Percentiles rank a stretch among this genome's conserved stretches.
Evolutionary conservation across 108 stramenopile genomes (phyloP).

Genomic region (Tribonema minus): DNA sequence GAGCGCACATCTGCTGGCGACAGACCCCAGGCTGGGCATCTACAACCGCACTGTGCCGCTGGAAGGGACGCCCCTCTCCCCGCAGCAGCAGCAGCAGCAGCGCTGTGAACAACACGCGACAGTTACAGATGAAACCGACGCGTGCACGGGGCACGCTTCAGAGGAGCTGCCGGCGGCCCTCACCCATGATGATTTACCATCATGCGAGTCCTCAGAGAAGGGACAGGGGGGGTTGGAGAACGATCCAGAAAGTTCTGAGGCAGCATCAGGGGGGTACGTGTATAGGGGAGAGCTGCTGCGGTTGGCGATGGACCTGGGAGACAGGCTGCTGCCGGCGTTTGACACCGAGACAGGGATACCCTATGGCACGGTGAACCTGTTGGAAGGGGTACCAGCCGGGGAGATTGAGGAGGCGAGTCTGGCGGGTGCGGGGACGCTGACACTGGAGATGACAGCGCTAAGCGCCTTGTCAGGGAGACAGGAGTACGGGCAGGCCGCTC

Average conservation of each 20-base stretch:
- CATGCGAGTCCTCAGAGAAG: too few species aligned
- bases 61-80: background rate
- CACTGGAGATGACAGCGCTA: slow-evolving; percentile 55
- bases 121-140: too few species aligned
- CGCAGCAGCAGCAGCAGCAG: background rate
- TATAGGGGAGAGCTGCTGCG: slow-evolving; percentile 52
- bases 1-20: slow-evolving; percentile 74
- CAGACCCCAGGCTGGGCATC: slow-evolving; percentile 15
- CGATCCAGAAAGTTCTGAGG: too few species aligned
- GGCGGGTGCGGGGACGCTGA: slow-evolving; percentile 59
- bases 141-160: too few species aligned
- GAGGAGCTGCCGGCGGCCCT: too few species aligned
- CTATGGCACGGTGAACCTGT: slow-evolving; percentile 55
- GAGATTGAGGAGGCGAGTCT: slow-evolving; percentile 48
- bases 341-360: slow-evolving; percentile 54
- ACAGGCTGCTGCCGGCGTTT: slow-evolving; percentile 60
- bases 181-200: too few species aligned
- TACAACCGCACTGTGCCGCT: background rate
- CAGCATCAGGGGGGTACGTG: background rate
- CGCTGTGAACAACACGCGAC: too few species aligned
- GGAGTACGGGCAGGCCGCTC: slow-evolving; percentile 29
- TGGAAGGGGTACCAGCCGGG: slow-evolving; percentile 41
- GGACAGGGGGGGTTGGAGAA: too few species aligned
- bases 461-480: slow-evolving; percentile 72
- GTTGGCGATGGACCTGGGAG: slow-evolving; percentile 56